Base-by-base conservation (phyloP, 2,329 filamentous ascomycete genomes). In the Ascochyta lentis region DNA sequence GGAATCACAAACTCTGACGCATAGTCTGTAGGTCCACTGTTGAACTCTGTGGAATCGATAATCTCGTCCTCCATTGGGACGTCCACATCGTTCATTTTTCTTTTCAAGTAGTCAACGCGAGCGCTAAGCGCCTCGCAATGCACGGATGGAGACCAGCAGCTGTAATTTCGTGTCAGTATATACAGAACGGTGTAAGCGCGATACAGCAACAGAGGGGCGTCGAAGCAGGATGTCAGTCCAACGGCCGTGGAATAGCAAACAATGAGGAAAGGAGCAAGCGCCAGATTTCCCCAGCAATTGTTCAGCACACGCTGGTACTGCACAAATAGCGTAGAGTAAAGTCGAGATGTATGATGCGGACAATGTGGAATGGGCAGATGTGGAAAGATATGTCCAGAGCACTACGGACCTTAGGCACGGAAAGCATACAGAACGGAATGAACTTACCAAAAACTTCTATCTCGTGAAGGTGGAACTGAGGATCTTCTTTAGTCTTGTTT, bases 41-140 rank as follows among this genome's bases (percentile, higher is more conserved):
- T 75, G n/a, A 68, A 41, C 47, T 76, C 73, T 16, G 72, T 75
- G 10, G 72, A 68, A 24, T 72, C 54, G 15, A 74, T 58, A 8
- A 64, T 59, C 31, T 70, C 72, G 16, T 71, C 70, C 13, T 60
- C 67, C 66, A 74, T 74, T n/a, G 59, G 47, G 37, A 63, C 65
- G 50, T 73, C 70, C 19, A 63, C 63, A 39, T 67, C 64, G 10
- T 70, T 68, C 66, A 73, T 71, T 27, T 47, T 56, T 58, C 47
- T 43, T 48, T 53, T 46, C 40, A 34, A 22, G n/a, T 15, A 41
- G 45, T 40, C 39, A 43, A 50, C 39, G 54, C 59, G 56, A 63
- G 58, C 56, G 59, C 58, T 48, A 39, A 40, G 58, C 57, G 60
- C 60, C 65, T 62, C 50, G 56, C 57, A 61, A 56, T 46, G 43